Conservation (phyloP, 129 eudicot genomes). For the Tanacetum coccineum region DNA sequence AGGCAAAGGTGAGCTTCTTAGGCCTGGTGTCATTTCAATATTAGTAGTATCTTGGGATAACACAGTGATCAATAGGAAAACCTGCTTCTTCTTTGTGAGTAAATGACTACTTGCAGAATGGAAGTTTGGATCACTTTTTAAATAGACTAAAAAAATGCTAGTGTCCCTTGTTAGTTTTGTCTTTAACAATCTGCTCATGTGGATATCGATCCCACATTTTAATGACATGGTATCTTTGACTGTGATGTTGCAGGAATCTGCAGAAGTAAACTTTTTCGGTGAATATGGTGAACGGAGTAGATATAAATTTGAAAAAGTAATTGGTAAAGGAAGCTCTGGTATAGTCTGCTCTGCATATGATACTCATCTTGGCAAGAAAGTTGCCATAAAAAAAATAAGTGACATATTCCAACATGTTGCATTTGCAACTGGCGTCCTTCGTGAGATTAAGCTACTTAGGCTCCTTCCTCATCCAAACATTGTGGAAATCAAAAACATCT, state of each 20-base stretch:
- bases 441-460: conserved; percentile 2
- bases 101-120: no score
- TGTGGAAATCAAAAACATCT: background rate
- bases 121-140: no score
- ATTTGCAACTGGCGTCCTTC: background rate
- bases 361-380: background rate
- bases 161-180: no score
- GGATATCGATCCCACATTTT: no score
- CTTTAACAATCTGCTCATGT: no score
- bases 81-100: no score
- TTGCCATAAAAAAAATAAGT: background rate
- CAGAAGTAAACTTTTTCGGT: background rate
- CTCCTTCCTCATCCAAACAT: background rate
- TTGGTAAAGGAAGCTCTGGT: background rate
- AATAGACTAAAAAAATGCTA: no score
- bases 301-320: background rate
- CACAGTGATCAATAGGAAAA: no score
- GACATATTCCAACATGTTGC: background rate
- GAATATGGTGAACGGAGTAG: background rate
- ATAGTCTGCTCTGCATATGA: background rate
- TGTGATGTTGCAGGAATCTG: background rate
- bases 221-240: no score
- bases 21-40: no score
- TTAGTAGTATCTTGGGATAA: no score
- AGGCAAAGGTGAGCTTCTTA: no score